Conservation (phyloP, 345 rosid genomes). For the Linum trigynum region DNA sequence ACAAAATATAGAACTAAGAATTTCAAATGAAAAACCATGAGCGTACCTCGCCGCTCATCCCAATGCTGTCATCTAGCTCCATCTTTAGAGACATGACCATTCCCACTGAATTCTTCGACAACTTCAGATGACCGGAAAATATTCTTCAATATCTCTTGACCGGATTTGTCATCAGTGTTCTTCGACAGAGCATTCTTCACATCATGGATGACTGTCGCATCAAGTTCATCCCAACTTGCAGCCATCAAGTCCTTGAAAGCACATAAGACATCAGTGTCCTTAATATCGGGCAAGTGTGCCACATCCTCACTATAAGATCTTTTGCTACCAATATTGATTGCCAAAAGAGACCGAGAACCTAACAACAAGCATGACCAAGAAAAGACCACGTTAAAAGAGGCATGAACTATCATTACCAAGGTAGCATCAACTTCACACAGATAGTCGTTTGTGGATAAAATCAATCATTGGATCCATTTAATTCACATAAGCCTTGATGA, state of each 20-base stretch:
- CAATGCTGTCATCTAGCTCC: constrained; percentile 86
- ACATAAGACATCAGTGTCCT: constrained; percentile 41
- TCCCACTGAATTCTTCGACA: constrained; percentile 70
- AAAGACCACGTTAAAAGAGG: background rate
- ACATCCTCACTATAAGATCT: constrained; percentile 56
- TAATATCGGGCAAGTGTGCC: constrained; percentile 53
- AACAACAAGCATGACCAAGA: background rate
- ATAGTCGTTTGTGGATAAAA: background rate
- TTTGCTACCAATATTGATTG: constrained; percentile 33
- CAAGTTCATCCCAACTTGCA: constrained; percentile 65
- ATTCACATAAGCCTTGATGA: too few species aligned
- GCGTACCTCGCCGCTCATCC: constrained; percentile 82
- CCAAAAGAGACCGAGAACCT: constrained; percentile 41
- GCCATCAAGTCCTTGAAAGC: constrained; percentile 87
- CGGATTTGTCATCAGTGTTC: constrained; percentile 55
- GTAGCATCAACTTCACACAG: background rate
- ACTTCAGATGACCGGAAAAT: constrained; percentile 84
- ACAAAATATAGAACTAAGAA: background rate
- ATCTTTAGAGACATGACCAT: constrained; percentile 57
- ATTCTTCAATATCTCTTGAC: constrained; percentile 59
- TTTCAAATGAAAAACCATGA: background rate
- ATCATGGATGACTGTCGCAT: constrained; percentile 33
- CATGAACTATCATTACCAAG: background rate
- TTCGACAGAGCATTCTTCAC: constrained; percentile 55
- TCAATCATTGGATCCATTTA: too few species aligned